Evolutionary conservation across 2,329 filamentous ascomycete species (phyloP), one percentile per base, ranked within the genome.

Genomic region (Colletotrichum sidae): DNA sequence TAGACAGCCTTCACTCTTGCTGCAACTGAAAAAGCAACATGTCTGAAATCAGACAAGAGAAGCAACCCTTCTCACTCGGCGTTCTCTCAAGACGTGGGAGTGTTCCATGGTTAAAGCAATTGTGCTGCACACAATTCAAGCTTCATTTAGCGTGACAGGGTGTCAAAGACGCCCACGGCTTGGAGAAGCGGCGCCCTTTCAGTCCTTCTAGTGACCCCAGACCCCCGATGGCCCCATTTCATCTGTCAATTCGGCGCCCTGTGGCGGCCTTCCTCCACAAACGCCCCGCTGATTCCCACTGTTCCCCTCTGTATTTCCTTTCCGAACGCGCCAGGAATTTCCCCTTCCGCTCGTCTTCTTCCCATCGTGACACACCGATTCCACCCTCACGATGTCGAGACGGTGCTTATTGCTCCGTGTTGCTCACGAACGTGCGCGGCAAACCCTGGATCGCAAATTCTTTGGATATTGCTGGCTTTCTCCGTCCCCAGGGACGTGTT

Each of bases 191-290:
- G 12, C 46, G 55, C 55, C 35, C 35, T 41, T 39, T 12, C 6
- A 46, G n/a, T 10, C 35, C 35, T 41, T 39, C 10, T 4, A 46
- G n/a, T 10, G 42, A 56, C 44, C 35, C 12, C 35, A 49, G 35
- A 7, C 13, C n/a, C 46, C 17, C 3, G 12, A 25, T 0, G 10
- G 45, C 55, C 46, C 55, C 55, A 17, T 51, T 9, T 12, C 8
- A 34, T 13, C 12, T 45, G 55, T 51, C 46, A 50, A 44, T 51
- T 33, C 37, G 46, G 55, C 55, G 55, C 55, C 55, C 55, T 58
- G 50, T 49, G 46, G 46, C 25, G 25, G 8, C 38, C 17, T 34
- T 58, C 55, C 45, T 37, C 55, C 55, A 58, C 55, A 50, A 15
- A 42, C 38, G 46, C 51, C 62, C 57, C 51, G 39, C 57, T 38